Evolutionary conservation across 306 rosid genomes (phyloP).

Genomic region (Cucumis hystrix): DNA sequence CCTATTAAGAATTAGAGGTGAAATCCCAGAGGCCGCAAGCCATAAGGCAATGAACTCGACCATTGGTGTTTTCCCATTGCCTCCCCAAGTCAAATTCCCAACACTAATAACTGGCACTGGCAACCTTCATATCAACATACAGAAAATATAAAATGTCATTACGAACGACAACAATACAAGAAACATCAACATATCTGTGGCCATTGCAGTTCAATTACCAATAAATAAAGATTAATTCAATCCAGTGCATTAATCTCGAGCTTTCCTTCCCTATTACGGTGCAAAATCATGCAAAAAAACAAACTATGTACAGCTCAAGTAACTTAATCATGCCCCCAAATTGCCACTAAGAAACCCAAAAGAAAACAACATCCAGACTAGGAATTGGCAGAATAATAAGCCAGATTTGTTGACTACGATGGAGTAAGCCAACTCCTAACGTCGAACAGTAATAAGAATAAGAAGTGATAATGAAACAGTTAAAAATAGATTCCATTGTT

Average conservation of each 20-base stretch:
- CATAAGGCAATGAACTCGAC: conserved; percentile 65
- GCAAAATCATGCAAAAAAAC: neutral
- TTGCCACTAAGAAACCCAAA: neutral
- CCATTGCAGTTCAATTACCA: neutral
- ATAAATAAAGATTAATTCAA: neutral
- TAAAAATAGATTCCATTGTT: neutral
- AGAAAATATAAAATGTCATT: neutral
- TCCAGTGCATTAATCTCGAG: neutral
- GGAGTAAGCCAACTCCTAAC: neutral
- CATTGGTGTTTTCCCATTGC: conserved; percentile 94
- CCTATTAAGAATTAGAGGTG: conserved; percentile 72
- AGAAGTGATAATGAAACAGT: neutral
- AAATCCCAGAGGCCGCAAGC: conserved; percentile 41
- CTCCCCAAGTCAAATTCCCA: conserved; percentile 96
- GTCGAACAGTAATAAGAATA: neutral
- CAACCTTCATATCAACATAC: conserved; percentile 24
- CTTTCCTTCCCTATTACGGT: neutral
- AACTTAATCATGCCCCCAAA: neutral
- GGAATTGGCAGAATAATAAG: neutral
- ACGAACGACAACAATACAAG: neutral
- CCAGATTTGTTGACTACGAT: too few relatives aligned
- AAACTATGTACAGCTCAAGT: neutral
- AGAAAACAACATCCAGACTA: neutral
- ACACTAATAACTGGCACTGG: conserved; percentile 68
- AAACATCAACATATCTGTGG: neutral